phyloP scores from a whole-genome alignment of 78 protist species.

The Dictyostelium discoideum region DNA sequence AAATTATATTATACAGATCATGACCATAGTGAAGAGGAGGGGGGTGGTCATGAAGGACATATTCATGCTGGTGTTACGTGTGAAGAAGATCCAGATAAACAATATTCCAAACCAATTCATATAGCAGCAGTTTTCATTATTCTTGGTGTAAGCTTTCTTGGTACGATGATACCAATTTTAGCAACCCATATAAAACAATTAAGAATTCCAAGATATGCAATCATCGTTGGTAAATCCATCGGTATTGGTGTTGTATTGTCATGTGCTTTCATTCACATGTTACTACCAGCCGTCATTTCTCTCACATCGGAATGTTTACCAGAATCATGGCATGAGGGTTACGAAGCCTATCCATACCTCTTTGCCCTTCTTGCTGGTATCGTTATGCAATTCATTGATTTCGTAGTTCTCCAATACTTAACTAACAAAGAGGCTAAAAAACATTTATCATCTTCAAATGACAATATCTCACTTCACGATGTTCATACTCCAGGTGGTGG shows the following conservation, averaged over 20 bases:
- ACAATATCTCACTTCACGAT: neutral
- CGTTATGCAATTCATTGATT: constrained; percentile 9
- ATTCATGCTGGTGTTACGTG: neutral
- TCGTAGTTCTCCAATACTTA: neutral
- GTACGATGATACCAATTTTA: constrained; percentile 14
- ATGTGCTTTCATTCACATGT: constrained; percentile 55
- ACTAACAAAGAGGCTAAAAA: neutral
- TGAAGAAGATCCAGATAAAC: neutral
- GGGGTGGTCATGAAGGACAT: neutral
- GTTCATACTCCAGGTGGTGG: neutral
- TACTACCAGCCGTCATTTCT: constrained; percentile 17
- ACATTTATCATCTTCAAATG: neutral
- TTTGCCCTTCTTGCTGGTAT: constrained; percentile 12
- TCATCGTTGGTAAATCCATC: constrained; percentile 46
- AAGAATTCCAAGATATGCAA: neutral
- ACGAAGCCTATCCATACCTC: constrained; percentile 34
- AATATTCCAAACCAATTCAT: neutral
- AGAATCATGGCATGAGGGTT: constrained; percentile 20
- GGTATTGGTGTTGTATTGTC: constrained; percentile 80
- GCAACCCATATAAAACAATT: neutral
- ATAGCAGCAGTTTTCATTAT: constrained; percentile 35
- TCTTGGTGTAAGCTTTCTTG: neutral
- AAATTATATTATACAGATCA: neutral
- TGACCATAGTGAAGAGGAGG: neutral
- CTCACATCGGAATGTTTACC: constrained; percentile 49